These are phyloP conservation scores for Penicillium egyptiacum DNA, from an alignment of 495 filamentous ascomycete species.

Conservation along the genomic window DNA sequence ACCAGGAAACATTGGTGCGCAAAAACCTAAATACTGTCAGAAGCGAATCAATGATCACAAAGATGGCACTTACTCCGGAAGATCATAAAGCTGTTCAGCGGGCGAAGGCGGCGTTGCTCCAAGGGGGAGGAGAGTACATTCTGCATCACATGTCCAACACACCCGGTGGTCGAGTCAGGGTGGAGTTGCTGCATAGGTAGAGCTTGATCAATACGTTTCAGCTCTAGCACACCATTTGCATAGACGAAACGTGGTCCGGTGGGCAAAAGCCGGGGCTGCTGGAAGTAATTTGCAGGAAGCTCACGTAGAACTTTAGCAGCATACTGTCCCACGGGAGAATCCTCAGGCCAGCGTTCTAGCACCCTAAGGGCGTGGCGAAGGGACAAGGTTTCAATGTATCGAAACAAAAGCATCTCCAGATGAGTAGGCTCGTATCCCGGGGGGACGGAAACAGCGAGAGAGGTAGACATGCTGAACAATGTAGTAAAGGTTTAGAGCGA, in stretches of 20 bases:
- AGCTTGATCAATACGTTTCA: background rate
- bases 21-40: constrained; percentile 39
- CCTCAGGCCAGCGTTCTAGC: background rate
- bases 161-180: background rate
- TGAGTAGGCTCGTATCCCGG: background rate
- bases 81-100: constrained; percentile 50
- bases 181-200: background rate
- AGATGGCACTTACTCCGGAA: constrained; percentile 44
- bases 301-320: background rate
- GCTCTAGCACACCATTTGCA: background rate
- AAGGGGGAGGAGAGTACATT: background rate
- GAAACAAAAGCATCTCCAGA: background rate
- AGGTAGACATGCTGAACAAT: background rate
- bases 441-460: background rate
- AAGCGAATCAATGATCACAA: background rate
- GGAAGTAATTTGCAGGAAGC: background rate
- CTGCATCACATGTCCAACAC: background rate
- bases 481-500: background rate
- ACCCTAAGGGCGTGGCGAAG: background rate
- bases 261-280: background rate
- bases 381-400: background rate
- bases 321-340: background rate
- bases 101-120: constrained; percentile 7
- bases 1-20: constrained; percentile 38
- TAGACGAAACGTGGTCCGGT: background rate